Conservation (phyloP, 495 filamentous ascomycete species). For the Xylaria nigripes region DNA sequence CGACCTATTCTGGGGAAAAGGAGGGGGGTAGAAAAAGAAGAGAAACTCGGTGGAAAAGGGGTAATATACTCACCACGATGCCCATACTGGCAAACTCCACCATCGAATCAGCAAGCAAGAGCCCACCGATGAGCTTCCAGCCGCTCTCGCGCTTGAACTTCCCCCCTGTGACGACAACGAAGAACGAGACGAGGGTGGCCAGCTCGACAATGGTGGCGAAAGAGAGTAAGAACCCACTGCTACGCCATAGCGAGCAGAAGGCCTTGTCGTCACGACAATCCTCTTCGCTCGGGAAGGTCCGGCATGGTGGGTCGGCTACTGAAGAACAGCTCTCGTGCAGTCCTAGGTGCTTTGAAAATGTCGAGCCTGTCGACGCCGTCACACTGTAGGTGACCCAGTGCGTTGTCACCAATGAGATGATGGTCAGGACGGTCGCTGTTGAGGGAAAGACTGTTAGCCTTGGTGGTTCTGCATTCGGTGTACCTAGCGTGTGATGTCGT, state of each 20-base stretch:
- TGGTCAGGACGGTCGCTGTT: constrained; percentile 66
- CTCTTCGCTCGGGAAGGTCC: constrained; percentile 54
- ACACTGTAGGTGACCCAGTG: constrained; percentile 73
- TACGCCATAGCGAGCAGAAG: constrained; percentile 90
- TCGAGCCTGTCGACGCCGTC: constrained; percentile 41
- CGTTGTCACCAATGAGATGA: constrained; percentile 65
- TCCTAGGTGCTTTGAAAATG: constrained; percentile 62
- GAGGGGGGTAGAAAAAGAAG: not conserved
- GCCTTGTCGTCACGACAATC: constrained; percentile 60
- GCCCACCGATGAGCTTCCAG: constrained; percentile 61
- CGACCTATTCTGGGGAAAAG: not conserved
- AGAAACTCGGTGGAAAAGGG: not conserved
- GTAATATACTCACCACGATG: constrained; percentile 57
- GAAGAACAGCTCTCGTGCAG: constrained; percentile 70
- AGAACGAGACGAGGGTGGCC: constrained; percentile 63
- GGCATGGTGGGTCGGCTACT: constrained; percentile 28
- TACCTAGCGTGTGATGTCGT: not conserved
- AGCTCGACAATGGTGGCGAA: constrained; percentile 71
- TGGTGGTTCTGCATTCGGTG: not conserved
- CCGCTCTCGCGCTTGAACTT: constrained; percentile 65
- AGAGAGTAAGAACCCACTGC: constrained; percentile 76
- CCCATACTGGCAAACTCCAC: constrained; percentile 65
- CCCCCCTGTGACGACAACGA: constrained; percentile 67
- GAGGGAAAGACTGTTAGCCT: constrained; percentile 15
- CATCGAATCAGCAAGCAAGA: constrained; percentile 53